phyloP scores from a whole-genome alignment of 495 filamentous ascomycete species.

The Xanthoparmelia taractica region DNA sequence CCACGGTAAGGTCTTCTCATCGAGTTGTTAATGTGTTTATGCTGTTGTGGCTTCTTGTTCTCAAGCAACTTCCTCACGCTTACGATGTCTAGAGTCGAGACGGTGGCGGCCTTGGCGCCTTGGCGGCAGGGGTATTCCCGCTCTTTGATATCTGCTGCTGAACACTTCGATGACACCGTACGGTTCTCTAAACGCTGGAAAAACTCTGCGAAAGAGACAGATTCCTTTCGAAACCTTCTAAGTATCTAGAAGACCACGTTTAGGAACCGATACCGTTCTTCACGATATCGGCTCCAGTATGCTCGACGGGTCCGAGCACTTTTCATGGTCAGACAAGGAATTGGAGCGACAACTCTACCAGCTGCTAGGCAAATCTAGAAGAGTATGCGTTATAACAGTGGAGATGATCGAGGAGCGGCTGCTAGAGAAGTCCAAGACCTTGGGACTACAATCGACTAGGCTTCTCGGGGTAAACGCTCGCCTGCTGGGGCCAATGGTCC shows the following conservation, averaged over 20 bases:
- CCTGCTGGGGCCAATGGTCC: background rate
- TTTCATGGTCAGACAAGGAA: background rate
- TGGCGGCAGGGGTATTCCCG: background rate
- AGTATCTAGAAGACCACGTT: background rate
- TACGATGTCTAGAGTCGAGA: background rate
- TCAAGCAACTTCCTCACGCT: background rate
- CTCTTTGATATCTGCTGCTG: background rate
- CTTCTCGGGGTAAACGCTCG: background rate
- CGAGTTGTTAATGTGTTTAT: background rate
- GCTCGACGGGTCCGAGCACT: background rate
- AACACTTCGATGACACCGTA: background rate
- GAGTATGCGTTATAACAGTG: slow-evolving; percentile 1
- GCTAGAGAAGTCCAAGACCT: background rate
- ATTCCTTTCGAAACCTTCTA: background rate
- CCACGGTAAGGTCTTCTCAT: background rate
- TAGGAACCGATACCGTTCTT: background rate
- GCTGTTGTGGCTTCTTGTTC: background rate
- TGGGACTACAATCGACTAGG: background rate
- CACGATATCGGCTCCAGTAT: background rate
- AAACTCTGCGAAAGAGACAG: background rate
- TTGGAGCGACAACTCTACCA: background rate
- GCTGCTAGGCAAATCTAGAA: background rate
- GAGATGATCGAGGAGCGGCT: slow-evolving; percentile 3
- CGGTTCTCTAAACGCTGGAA: background rate
- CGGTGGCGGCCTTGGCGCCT: background rate